Evolutionary conservation across 2,329 filamentous ascomycete species (phyloP).

Genomic region (Microdochium nivale): DNA sequence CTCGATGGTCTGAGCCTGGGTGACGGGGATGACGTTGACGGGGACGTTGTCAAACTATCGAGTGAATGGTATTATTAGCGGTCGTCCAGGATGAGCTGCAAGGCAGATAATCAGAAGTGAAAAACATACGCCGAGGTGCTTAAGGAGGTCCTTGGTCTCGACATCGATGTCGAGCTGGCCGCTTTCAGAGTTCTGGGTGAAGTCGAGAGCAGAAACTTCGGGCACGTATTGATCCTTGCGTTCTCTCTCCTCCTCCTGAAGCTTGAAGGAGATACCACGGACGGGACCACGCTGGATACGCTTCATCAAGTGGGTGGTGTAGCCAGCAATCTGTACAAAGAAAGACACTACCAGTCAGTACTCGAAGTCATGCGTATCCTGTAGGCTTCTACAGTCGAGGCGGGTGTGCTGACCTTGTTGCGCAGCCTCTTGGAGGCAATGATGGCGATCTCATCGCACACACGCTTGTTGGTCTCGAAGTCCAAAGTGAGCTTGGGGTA

Average conservation of each 20-base stretch:
- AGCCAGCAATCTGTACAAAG: constrained; percentile 73
- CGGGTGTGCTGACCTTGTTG: constrained; percentile 76
- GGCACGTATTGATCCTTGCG: constrained; percentile 99
- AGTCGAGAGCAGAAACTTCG: constrained; percentile 97
- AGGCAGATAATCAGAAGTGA: too few relatives aligned
- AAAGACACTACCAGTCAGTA: constrained; percentile 5
- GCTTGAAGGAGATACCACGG: constrained; percentile 99
- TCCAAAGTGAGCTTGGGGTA: constrained; percentile 97
- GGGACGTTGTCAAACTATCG: constrained; percentile 90
- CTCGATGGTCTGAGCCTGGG: constrained; percentile 80
- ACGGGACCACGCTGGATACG: constrained; percentile 98
- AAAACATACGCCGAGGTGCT: constrained; percentile 95
- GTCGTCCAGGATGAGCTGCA: too few relatives aligned
- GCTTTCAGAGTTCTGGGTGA: constrained; percentile 86
- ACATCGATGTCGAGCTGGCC: constrained; percentile 91
- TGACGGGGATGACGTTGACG: constrained; percentile 88
- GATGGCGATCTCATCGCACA: constrained; percentile 99
- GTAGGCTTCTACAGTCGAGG: too few relatives aligned
- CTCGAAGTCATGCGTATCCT: constrained; percentile 2
- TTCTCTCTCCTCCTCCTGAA: constrained; percentile 99
- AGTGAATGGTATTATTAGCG: constrained; percentile 21
- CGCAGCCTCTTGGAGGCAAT: constrained; percentile 98
- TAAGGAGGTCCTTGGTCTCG: constrained; percentile 98
- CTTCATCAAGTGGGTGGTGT: constrained; percentile 99
- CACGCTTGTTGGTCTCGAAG: constrained; percentile 99